A percentile compares a stretch with the other conserved stretches of the same genome.
These are phyloP conservation scores for Leccinum incarnatum DNA, from an alignment of 768 basidiomycete species.

Conservation along the genomic window DNA sequence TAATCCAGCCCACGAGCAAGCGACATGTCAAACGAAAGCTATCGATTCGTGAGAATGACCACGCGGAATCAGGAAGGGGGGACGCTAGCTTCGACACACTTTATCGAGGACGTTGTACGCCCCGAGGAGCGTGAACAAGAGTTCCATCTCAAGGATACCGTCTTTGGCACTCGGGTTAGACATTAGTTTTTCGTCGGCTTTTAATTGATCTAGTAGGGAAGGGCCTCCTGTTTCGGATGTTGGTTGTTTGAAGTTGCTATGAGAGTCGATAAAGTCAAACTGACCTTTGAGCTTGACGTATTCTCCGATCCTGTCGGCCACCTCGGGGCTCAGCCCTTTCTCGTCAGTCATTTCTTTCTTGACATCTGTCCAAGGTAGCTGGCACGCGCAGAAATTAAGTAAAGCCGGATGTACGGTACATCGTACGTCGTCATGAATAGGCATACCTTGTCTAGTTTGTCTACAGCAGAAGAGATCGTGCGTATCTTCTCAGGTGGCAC, in stretches of 20 bases:
- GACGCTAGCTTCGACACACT: constrained; percentile 38
- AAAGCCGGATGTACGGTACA: neutral
- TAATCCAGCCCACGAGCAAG: constrained; percentile 98
- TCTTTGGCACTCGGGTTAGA: constrained; percentile 73
- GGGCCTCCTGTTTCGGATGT: constrained; percentile 58
- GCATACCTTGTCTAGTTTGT: constrained; percentile 93
- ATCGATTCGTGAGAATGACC: neutral
- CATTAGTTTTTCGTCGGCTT: constrained; percentile 59
- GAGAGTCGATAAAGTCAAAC: constrained; percentile 3
- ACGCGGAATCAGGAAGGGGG: neutral
- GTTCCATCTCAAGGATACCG: constrained; percentile 83
- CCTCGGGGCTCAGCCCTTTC: constrained; percentile 77
- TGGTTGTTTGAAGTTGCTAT: neutral
- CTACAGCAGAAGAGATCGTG: constrained; percentile 92
- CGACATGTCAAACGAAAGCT: constrained; percentile 96
- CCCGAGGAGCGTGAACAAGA: constrained; percentile 78
- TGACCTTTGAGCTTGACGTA: constrained; percentile 90
- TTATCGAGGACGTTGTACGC: constrained; percentile 78
- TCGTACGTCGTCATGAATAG: neutral
- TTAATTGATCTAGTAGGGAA: constrained; percentile 69
- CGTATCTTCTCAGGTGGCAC: constrained; percentile 89
- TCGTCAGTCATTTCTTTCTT: constrained; percentile 96
- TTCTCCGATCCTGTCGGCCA: constrained; percentile 93
- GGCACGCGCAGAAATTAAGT: neutral
- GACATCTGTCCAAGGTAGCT: constrained; percentile 90